Conservation (phyloP, 441 rosid species). For the Adansonia grandidieri region DNA sequence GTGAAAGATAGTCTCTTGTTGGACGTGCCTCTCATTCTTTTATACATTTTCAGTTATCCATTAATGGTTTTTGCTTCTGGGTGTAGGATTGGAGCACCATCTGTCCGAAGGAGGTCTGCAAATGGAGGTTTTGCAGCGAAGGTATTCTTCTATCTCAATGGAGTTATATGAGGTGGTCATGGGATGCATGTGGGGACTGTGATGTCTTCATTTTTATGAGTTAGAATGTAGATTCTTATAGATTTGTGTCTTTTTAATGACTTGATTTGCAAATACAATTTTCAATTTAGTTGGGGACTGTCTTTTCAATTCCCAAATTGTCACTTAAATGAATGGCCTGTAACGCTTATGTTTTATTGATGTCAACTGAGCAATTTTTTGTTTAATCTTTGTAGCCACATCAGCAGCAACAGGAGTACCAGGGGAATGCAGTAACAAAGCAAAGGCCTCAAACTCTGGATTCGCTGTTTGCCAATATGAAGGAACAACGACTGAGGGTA, state of each 20-base stretch:
- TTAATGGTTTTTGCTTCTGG: too few species aligned
- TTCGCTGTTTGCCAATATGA: conserved; percentile 78
- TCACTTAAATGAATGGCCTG: not conserved
- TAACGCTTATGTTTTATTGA: not conserved
- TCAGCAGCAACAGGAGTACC: conserved; percentile 26
- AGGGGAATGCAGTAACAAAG: conserved; percentile 42
- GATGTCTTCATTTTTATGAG: not conserved
- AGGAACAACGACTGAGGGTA: conserved; percentile 61
- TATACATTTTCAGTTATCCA: too few species aligned
- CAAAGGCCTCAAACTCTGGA: conserved; percentile 83
- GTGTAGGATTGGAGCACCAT: too few species aligned
- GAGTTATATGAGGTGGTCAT: not conserved
- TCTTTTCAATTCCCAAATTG: not conserved
- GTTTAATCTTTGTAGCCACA: not conserved
- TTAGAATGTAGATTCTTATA: not conserved
- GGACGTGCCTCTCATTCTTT: too few species aligned
- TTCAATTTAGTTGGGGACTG: not conserved
- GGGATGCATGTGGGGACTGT: not conserved
- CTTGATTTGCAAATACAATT: too few species aligned
- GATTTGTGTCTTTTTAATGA: not conserved
- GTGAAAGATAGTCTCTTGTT: not conserved
- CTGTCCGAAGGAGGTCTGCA: too few species aligned
- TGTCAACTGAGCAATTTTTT: conserved; percentile 10
- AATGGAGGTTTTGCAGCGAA: conserved; percentile 46
- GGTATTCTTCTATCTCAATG: conserved; percentile 43